Conservation (phyloP, 1,139 yeast species). For the Starmera stellimalicola region DNA sequence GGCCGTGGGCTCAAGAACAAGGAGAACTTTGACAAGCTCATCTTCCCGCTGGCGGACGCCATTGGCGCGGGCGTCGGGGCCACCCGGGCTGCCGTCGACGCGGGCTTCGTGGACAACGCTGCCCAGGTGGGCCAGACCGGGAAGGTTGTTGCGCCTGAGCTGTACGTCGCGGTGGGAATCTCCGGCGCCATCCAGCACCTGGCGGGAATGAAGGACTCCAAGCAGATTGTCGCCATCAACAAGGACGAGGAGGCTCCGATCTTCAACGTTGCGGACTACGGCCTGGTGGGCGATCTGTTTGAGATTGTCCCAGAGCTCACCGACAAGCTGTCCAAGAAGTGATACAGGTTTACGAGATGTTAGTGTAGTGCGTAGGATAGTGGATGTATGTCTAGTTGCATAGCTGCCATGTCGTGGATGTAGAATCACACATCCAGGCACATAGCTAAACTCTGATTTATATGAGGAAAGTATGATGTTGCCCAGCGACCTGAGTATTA, state of each 20-base stretch:
- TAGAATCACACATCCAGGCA: too few relatives aligned
- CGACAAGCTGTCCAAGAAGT: too few relatives aligned
- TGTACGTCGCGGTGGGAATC: conserved; percentile 86
- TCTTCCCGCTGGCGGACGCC: conserved; percentile 79
- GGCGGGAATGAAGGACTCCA: conserved; percentile 97
- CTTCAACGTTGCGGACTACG: conserved; percentile 83
- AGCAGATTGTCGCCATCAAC: conserved; percentile 88
- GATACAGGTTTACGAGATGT: too few relatives aligned
- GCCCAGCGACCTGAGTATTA: too few relatives aligned
- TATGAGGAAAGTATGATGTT: too few relatives aligned
- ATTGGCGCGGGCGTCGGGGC: conserved; percentile 95
- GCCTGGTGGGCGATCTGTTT: conserved; percentile 82
- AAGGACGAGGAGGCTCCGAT: conserved; percentile 93
- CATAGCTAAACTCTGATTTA: too few relatives aligned
- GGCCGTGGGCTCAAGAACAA: conserved; percentile 92
- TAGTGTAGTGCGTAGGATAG: too few relatives aligned
- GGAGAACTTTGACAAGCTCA: conserved; percentile 69
- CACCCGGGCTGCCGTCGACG: conserved; percentile 95
- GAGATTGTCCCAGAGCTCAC: conserved; percentile 84
- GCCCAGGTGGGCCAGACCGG: conserved; percentile 98
- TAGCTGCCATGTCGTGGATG: too few relatives aligned
- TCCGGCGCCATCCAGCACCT: conserved; percentile 97
- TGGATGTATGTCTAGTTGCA: too few relatives aligned
- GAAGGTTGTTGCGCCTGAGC: conserved; percentile 92
- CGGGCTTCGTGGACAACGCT: conserved; percentile 95